A percentile compares a stretch with the other conserved stretches of the same genome.
Conservation (phyloP, 2,329 filamentous ascomycete species). For the Venturia effusa region DNA sequence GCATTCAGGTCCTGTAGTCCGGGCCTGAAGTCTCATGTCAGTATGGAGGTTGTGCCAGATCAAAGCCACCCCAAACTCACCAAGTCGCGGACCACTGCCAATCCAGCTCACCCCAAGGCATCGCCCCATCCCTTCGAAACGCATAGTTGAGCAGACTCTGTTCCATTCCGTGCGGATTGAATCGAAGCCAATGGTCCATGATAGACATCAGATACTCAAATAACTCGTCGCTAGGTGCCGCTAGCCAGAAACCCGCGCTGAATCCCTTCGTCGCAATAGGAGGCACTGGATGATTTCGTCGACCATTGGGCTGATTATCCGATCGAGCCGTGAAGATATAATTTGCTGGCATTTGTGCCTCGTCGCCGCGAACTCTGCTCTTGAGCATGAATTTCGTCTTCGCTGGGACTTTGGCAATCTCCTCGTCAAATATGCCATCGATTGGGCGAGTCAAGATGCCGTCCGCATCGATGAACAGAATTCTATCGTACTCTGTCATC, state of each 20-base stretch:
- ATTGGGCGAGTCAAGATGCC: conserved; percentile 9
- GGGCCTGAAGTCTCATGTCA: conserved; percentile 7
- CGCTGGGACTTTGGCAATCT: neutral
- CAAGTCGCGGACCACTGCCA: neutral
- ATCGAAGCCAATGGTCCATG: conserved; percentile 7
- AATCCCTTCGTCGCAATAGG: conserved; percentile 2
- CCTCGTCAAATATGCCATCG: conserved; percentile 11
- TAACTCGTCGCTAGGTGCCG: conserved; percentile 2
- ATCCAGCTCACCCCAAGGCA: conserved; percentile 9
- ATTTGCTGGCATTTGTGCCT: neutral
- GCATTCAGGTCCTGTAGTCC: neutral
- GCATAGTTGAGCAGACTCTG: conserved; percentile 12
- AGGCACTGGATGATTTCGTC: neutral
- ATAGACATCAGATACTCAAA: conserved; percentile 9
- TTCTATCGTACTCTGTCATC: conserved; percentile 11
- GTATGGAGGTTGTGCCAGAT: neutral
- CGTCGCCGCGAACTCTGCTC: neutral
- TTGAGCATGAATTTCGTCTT: conserved; percentile 1
- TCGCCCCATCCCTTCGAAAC: conserved; percentile 10
- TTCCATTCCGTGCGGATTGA: conserved; percentile 9
- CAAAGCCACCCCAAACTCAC: neutral
- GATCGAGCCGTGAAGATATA: conserved; percentile 1
- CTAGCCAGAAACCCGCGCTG: conserved; percentile 11
- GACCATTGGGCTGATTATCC: neutral
- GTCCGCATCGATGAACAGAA: conserved; percentile 12